Evolutionary conservation across 148 eudicot genomes (phyloP), one percentile per base, ranked within the genome.

Genomic region (Chenopodium formosanum): DNA sequence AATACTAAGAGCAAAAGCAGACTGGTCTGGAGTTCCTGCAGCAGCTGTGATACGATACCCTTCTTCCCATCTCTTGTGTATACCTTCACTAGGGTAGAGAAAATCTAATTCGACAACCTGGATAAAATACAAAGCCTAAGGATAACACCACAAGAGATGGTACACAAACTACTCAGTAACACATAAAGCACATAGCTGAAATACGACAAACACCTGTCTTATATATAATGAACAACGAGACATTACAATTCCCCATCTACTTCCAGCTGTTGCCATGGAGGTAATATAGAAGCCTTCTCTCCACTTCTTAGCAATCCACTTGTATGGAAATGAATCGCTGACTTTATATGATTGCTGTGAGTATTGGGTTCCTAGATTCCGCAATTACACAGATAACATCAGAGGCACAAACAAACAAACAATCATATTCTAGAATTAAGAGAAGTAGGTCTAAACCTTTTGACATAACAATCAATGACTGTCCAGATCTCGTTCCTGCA

Each of bases 71-170:
- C 98, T 87, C 79, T 88, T 82, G 80, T 93, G 98, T 73, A 95
- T 82, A 29, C 98, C 98, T 89, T 95, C 97, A 81, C 98, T 93
- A 27, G 98, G 98, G 80, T 95, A 95, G 4, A 93, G 90, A 87
- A 95, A 95, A 84, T 95, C 98, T 48, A 95, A 89, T 73, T 95
- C 98, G 58, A 95, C 98, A 75, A 95, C 98, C 98, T 95, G 46
- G 32, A 68, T 25, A 31, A 9, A 13, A 68, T 12, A 68, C 66
- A n/a, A 62, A 62, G 11, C 22, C 66, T n/a, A 20, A 62, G 23
- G 25, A 62, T 62, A 5, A 62, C 66, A 6, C 66, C 23, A 68
- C 44, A 20, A 68, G 72, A 22, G 66, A 20, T 20, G 72, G 20
- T 1, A 66, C 27, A 11, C 20, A 9, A 68, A 31, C 44, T 5